Conservation (phyloP, 768 basidiomycete species). For the Hypsizygus marmoreus region DNA sequence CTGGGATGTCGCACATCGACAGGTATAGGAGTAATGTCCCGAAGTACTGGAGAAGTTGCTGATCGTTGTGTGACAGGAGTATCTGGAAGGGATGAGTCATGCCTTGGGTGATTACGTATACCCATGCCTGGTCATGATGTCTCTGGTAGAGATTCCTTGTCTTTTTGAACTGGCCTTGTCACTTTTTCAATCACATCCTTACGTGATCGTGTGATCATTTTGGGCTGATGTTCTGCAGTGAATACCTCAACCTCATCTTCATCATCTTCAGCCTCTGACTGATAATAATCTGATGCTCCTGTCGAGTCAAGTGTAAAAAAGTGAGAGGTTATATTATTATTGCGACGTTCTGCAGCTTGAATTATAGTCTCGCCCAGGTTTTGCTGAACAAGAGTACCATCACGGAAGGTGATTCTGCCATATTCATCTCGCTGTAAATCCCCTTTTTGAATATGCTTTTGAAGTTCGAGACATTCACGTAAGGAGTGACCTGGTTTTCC, state of each 20-base stretch:
- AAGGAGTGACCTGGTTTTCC: conserved; percentile 3
- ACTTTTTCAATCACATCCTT: not conserved
- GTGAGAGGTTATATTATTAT: not conserved
- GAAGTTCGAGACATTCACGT: conserved; percentile 1
- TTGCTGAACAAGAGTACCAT: not conserved
- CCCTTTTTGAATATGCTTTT: not conserved
- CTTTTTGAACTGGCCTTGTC: not conserved
- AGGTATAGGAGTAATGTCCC: not conserved
- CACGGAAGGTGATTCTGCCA: not conserved
- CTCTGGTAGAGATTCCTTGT: not conserved
- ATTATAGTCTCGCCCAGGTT: conserved; percentile 1
- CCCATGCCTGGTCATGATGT: too few species aligned
- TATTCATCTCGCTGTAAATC: not conserved
- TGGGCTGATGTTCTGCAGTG: not conserved
- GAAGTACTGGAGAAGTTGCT: not conserved
- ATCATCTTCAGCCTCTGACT: not conserved
- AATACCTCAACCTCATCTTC: not conserved
- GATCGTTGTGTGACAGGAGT: too few species aligned
- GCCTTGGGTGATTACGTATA: too few species aligned
- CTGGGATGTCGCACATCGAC: not conserved
- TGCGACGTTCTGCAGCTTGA: not conserved
- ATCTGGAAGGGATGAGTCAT: not conserved
- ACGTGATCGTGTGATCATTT: not conserved
- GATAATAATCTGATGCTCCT: not conserved
- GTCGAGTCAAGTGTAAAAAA: not conserved